Evolutionary conservation across 768 basidiomycete genomes (phyloP).

Genomic region (Russula emetica): DNA sequence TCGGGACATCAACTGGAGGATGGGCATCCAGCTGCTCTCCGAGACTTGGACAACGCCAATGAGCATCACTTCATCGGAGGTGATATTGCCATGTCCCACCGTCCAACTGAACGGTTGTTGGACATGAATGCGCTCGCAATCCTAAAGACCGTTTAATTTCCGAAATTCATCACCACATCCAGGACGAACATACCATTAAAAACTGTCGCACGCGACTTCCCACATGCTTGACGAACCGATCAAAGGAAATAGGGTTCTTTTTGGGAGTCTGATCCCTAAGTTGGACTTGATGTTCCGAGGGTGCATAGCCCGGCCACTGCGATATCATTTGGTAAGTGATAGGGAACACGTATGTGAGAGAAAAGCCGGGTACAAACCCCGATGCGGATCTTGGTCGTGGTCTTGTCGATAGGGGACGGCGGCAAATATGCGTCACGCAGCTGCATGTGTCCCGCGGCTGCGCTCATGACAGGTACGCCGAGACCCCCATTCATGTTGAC

Average conservation of each 20-base stretch:
- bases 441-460: slow-evolving; percentile 15
- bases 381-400: slow-evolving; percentile 16
- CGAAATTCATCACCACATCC: not conserved
- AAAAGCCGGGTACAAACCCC: not conserved
- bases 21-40: slow-evolving; percentile 21
- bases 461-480: slow-evolving; percentile 16
- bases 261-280: slow-evolving; percentile 14
- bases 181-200: slow-evolving; percentile 8
- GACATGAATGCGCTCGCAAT: slow-evolving; percentile 5
- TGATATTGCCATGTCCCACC: slow-evolving; percentile 10
- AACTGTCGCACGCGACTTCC: slow-evolving; percentile 16
- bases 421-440: not conserved
- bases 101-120: slow-evolving; percentile 1
- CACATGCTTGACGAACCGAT: slow-evolving; percentile 17
- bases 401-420: slow-evolving; percentile 7
- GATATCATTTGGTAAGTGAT: not conserved
- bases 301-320: slow-evolving; percentile 22
- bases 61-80: slow-evolving; percentile 17
- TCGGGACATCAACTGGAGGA: slow-evolving; percentile 14
- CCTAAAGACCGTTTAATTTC: slow-evolving; percentile 9
- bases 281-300: slow-evolving; percentile 16
- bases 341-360: not conserved
- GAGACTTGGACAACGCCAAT: slow-evolving; percentile 26
- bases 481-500: slow-evolving; percentile 3
- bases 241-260: not conserved